phyloP scores from a whole-genome alignment of 257 asterid species.

The Solanum commersonii region DNA sequence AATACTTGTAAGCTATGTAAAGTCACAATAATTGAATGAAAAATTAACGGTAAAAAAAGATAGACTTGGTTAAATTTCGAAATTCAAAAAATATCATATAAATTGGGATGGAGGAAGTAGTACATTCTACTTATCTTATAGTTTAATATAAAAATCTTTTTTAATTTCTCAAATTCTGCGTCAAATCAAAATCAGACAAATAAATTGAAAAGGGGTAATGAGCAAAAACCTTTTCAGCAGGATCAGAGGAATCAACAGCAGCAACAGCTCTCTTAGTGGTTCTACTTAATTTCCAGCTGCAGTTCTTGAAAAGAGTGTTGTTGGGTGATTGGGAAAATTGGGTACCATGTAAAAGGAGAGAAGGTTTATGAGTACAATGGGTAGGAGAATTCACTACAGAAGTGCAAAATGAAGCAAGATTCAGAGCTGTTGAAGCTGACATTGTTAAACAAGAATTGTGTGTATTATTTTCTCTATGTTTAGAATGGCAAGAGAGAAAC shows the following conservation, averaged over 20 bases:
- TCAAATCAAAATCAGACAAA: neutral
- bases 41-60: too few relatives aligned
- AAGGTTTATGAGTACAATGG: constrained; percentile 30
- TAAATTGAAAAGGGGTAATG: neutral
- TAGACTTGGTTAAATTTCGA: too few relatives aligned
- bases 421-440: constrained; percentile 59
- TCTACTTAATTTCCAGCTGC: constrained; percentile 23
- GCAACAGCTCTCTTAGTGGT: constrained; percentile 46
- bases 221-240: constrained; percentile 41
- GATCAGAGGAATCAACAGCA: constrained; percentile 65
- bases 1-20: too few relatives aligned
- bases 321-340: constrained; percentile 27
- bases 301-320: constrained; percentile 12
- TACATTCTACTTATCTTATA: neutral
- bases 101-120: too few relatives aligned
- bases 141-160: neutral
- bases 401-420: constrained; percentile 45
- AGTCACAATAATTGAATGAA: too few relatives aligned
- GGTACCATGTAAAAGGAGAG: constrained; percentile 20
- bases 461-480: neutral
- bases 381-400: constrained; percentile 18
- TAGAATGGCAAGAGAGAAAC: neutral
- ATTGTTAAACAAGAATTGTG: constrained; percentile 19
- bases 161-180: neutral
- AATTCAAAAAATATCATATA: too few relatives aligned